Evolutionary conservation across 495 filamentous ascomycete species (phyloP).

Genomic region (Viridothelium virens): DNA sequence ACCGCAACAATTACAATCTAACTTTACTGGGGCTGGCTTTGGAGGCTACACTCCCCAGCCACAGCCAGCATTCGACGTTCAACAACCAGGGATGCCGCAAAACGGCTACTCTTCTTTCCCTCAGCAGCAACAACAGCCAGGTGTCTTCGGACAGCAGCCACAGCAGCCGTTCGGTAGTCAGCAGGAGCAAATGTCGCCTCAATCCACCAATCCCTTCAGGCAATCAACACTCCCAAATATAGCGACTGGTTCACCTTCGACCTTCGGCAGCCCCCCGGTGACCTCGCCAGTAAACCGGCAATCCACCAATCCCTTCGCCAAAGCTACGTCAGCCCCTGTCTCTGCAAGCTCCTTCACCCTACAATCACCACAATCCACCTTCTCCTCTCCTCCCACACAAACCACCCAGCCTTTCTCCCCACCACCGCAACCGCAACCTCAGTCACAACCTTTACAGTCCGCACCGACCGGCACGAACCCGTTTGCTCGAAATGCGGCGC

Average conservation of each 20-base stretch:
- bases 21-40: conserved; percentile 74
- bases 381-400: neutral
- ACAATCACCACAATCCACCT: conserved; percentile 27
- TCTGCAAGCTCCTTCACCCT: conserved; percentile 42
- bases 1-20: conserved; percentile 34
- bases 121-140: conserved; percentile 47
- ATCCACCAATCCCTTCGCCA: conserved; percentile 82
- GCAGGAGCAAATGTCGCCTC: conserved; percentile 35
- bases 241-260: conserved; percentile 39
- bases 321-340: conserved; percentile 32
- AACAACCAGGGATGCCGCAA: conserved; percentile 43
- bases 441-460: conserved; percentile 46
- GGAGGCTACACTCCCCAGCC: conserved; percentile 72
- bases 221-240: conserved; percentile 67
- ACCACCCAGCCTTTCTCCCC: conserved; percentile 28
- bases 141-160: conserved; percentile 40
- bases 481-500: conserved; percentile 45
- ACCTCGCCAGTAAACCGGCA: conserved; percentile 49
- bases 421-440: conserved; percentile 35
- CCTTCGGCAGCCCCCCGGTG: conserved; percentile 33
- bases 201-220: conserved; percentile 79
- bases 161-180: conserved; percentile 35
- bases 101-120: conserved; percentile 24
- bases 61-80: conserved; percentile 16
- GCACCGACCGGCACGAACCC: conserved; percentile 64